Evolutionary conservation across 2,329 filamentous ascomycete species (phyloP).

Genomic region (Colletotrichum tabaci): DNA sequence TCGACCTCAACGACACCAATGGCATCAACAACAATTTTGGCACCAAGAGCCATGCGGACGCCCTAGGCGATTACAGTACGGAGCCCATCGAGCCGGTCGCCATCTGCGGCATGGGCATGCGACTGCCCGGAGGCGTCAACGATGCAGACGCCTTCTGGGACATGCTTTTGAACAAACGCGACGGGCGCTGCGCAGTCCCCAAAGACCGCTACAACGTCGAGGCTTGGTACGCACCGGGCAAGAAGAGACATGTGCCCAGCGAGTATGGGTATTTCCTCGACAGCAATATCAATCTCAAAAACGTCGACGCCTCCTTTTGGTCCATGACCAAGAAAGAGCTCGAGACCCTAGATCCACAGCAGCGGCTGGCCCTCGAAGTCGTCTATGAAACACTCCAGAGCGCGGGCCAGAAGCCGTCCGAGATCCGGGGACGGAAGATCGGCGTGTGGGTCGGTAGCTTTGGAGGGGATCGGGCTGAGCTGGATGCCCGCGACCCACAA

Average conservation of each 20-base stretch:
- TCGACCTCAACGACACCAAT: not conserved
- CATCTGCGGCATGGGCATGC: constrained; percentile 25
- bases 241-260: constrained; percentile 13
- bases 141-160: constrained; percentile 24
- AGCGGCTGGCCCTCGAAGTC: constrained; percentile 50
- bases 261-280: constrained; percentile 26
- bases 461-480: constrained; percentile 45
- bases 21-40: too few relatives aligned
- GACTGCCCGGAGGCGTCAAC: constrained; percentile 20
- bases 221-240: constrained; percentile 20
- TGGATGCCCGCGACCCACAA: constrained; percentile 26
- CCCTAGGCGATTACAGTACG: not conserved
- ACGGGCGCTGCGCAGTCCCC: constrained; percentile 19
- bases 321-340: constrained; percentile 29
- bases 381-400: constrained; percentile 50
- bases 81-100: constrained; percentile 12
- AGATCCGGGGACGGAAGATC: constrained; percentile 47
- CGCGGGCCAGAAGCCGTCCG: constrained; percentile 46
- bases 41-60: not conserved
- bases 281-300: constrained; percentile 27
- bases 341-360: constrained; percentile 50
- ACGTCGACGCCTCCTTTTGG: constrained; percentile 26
- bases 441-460: constrained; percentile 49
- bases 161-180: constrained; percentile 20
- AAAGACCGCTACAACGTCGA: constrained; percentile 27